Base-by-base conservation (phyloP, 306 rosid genomes). In the Quillaja saponaria region DNA sequence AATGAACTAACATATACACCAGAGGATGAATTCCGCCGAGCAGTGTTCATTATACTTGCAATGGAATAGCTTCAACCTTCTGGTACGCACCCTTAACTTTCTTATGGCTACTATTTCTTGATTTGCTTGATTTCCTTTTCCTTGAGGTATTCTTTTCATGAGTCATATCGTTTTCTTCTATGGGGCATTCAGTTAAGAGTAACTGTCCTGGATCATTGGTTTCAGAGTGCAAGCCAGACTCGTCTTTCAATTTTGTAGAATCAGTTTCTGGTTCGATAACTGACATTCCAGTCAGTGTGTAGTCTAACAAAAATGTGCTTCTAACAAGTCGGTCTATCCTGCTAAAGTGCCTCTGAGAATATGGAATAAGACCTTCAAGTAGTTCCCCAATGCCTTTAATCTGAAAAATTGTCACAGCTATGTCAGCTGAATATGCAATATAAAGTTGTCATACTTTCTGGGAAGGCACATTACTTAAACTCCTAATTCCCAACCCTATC, bases 251-350 rank as follows among this genome's bases (percentile, higher is more conserved):
- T 53, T 77, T 80, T 55, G 45, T 51, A 6, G 46, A 71, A 39
- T 76, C 85, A 13, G 59, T 73, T 54, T 82, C 89, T 1, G 96
- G 98, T 64, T 92, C 90, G 47, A 92, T 58, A 58, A 92, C 98
- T 19, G 96, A 85, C 98, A 92, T 92, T 64, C 82, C 84, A 56
- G 90, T 63, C 34, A 89, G 84, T 61, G 82, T 71, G 80, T 81
- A 89, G 59, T 86, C 90, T 63, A 86, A 71, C 76, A 92, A 70
- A 71, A 75, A 89, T 14, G 89, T 78, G 83, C 85, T 76, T 72
- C 96, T 86, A n/a, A 86, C 94, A 39, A 77, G 89, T 82, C 96
- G 83, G 79, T 92, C 98, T 66, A 84, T 65, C 76, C 98, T 76
- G 82, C 83, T 74, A 58, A 73, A 81, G 74, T 92, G 98, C 79